Conservation (phyloP, 371 early-diverging fungal species). For the Mortierella polycephala region DNA sequence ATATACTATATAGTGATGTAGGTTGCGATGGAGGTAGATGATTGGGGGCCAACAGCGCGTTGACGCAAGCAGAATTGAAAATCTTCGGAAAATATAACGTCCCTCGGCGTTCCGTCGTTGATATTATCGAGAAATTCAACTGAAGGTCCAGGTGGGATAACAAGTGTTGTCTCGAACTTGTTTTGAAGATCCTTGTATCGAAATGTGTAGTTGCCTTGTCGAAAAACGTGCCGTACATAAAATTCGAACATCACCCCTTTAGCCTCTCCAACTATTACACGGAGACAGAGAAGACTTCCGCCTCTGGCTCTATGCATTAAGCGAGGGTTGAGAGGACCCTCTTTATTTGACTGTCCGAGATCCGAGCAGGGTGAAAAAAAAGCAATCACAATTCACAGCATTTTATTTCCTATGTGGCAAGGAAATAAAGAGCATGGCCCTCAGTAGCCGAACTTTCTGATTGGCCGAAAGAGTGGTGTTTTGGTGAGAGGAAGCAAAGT, state of each 20-base stretch:
- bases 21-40: neutral
- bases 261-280: constrained; percentile 1
- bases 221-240: constrained; percentile 1
- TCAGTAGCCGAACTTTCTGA: no score
- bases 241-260: constrained; percentile 1
- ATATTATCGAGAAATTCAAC: constrained; percentile 2
- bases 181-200: neutral
- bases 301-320: no score
- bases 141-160: neutral
- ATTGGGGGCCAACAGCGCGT: neutral
- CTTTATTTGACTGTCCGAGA: no score
- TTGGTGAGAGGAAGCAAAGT: no score
- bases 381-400: no score
- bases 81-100: neutral
- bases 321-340: no score
- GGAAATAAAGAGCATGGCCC: no score
- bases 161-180: neutral
- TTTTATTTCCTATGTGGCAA: no score
- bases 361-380: no score
- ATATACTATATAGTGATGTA: no score
- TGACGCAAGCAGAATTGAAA: constrained; percentile 1
- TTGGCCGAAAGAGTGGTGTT: no score
- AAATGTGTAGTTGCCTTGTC: neutral
- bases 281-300: no score
- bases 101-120: neutral